A percentile compares a stretch with the other conserved stretches of the same genome.
Evolutionary conservation across 1,139 yeast genomes (phyloP).

Genomic region (Taphrina deformans): DNA sequence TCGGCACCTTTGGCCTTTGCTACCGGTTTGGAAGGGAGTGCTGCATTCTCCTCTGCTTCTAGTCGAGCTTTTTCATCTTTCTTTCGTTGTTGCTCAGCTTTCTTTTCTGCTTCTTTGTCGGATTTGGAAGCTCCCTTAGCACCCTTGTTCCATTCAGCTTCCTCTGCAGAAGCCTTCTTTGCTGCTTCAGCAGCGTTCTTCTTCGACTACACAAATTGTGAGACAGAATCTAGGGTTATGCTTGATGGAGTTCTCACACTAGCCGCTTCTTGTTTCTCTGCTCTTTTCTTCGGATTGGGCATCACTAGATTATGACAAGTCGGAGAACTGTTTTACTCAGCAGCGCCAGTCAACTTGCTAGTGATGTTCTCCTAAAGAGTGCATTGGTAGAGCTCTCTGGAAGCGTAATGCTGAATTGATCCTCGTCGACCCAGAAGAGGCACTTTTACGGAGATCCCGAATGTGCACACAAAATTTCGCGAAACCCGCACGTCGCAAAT

Average conservation of each 20-base stretch:
- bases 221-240: not conserved
- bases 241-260: not conserved
- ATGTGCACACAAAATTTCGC: not conserved
- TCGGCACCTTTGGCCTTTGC: constrained; percentile 68
- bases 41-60: constrained; percentile 63
- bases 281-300: constrained; percentile 34
- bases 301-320: too few species aligned
- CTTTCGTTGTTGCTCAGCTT: constrained; percentile 48
- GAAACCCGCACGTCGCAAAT: not conserved
- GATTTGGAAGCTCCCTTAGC: constrained; percentile 63
- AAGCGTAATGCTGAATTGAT: too few species aligned
- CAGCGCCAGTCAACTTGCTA: too few species aligned
- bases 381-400: too few species aligned
- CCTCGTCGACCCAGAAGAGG: too few species aligned
- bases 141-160: constrained; percentile 70
- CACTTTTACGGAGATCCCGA: not conserved
- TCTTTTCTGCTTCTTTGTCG: constrained; percentile 44
- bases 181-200: constrained; percentile 57
- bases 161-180: constrained; percentile 66
- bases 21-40: constrained; percentile 59
- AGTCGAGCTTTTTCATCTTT: constrained; percentile 50
- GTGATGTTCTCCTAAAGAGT: too few species aligned
- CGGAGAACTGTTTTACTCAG: too few species aligned
- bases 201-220: constrained; percentile 51
- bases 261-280: constrained; percentile 35